Base-by-base conservation (phyloP, 352 stramenopile genomes). In the Pythium vanterpoolii region DNA sequence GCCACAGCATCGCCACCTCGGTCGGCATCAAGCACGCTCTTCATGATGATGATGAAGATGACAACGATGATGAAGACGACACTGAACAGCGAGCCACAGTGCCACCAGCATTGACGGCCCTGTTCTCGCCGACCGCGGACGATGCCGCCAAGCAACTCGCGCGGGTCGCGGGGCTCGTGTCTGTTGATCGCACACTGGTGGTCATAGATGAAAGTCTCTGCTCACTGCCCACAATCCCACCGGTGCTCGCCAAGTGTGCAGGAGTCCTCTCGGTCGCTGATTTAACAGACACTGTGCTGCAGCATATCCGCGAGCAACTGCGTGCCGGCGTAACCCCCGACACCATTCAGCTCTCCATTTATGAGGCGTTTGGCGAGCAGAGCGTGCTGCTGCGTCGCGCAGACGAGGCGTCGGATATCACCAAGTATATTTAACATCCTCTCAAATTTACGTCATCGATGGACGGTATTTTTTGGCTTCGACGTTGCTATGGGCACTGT, bases 381-480 rank as follows among this genome's bases (percentile, higher is more conserved):
- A 71, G 64, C 30, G 54, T 74, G 19, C 68, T 84, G 11, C 34
- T 69, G 16, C 14, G 28, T 6, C 77, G 76, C 2, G 23, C 57
- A 4, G 76, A 91, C 34, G 46, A 61, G 28, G 71, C 68, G 49
- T 87, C 79, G 3, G 52, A 87, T 49, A 56, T 86, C 33, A 51
- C 69, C 40, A 76, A 63, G 64, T 76, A 73, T 76, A 81, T 76
- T 78, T 85, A 83, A 70, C 24, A 43, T 4, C 8, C 11, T 16
- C 13, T 26, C 26, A 30, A 30, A 14, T 44, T 34, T 71, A 77
- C 4, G 76, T 95, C 80, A 93, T 95, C 26, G 70, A 81, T 5
- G 83, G 84, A 39, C 83, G 72, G 55, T 95, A 95, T 61, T 93
- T 93, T 61, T 95, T 95, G 34, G 86, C 86, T 50, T 95, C 83